A percentile compares a stretch with the other conserved stretches of the same genome.
Evolutionary conservation across 371 early-diverging fungal species (phyloP).

Genomic region (Blakeslea trispora): DNA sequence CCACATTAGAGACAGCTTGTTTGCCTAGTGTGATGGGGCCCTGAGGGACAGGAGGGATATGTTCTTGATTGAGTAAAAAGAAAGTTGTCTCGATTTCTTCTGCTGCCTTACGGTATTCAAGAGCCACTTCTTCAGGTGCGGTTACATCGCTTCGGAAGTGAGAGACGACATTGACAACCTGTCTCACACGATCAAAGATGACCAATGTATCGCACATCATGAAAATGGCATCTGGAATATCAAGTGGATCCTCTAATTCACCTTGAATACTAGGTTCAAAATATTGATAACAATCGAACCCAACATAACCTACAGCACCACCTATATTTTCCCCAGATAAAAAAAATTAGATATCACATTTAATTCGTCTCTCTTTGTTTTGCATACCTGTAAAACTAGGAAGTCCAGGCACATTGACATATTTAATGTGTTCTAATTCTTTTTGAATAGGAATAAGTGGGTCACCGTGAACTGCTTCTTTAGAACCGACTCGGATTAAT

Average conservation of each 20-base stretch:
- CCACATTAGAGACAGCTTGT: slow-evolving; percentile 78
- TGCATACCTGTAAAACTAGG: slow-evolving; percentile 83
- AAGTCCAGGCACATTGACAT: slow-evolving; percentile 79
- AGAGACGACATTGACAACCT: slow-evolving; percentile 86
- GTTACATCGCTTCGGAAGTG: slow-evolving; percentile 78
- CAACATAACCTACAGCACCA: slow-evolving; percentile 96
- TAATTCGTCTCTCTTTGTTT: not conserved
- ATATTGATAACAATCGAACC: slow-evolving; percentile 94
- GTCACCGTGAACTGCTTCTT: slow-evolving; percentile 78
- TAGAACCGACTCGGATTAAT: slow-evolving; percentile 73
- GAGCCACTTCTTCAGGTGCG: slow-evolving; percentile 54
- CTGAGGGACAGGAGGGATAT: slow-evolving; percentile 61
- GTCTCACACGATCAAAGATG: slow-evolving; percentile 92
- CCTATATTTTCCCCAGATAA: slow-evolving; percentile 41
- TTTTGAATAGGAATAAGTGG: slow-evolving; percentile 85
- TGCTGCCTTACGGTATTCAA: slow-evolving; percentile 66
- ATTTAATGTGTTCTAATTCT: slow-evolving; percentile 74
- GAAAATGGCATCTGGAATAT: slow-evolving; percentile 91
- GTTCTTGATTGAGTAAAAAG: slow-evolving; percentile 55
- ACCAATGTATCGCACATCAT: slow-evolving; percentile 93
- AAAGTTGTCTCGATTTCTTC: slow-evolving; percentile 68
- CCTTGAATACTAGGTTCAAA: slow-evolving; percentile 90
- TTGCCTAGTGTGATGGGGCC: slow-evolving; percentile 68
- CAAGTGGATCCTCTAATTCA: slow-evolving; percentile 80
- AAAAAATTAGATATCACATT: too few relatives aligned